phyloP scores from a whole-genome alignment of 306 rosid genomes.

The Castanospermum australe region DNA sequence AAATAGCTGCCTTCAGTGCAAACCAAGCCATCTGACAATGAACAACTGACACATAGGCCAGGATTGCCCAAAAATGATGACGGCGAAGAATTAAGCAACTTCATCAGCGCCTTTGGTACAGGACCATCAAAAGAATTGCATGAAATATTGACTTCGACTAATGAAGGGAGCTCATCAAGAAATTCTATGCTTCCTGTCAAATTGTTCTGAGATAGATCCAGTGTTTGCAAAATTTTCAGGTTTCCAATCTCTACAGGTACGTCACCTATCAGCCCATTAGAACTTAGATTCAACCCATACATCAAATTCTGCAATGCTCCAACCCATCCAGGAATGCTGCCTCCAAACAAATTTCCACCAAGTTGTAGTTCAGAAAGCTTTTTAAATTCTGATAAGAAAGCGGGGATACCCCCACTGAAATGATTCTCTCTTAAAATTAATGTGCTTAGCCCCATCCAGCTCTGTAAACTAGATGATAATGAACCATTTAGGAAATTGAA shows the following conservation, averaged over 20 bases:
- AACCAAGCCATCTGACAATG: slow-evolving; percentile 27
- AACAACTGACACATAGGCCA: slow-evolving; percentile 55
- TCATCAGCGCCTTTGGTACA: slow-evolving; percentile 56
- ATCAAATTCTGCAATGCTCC: slow-evolving; percentile 57
- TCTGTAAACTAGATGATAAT: slow-evolving; percentile 54
- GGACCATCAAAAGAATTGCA: slow-evolving; percentile 63
- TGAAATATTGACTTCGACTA: slow-evolving; percentile 58
- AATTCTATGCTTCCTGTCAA: slow-evolving; percentile 60
- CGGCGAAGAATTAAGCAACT: slow-evolving; percentile 39
- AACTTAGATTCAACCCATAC: slow-evolving; percentile 70
- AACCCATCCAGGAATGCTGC: slow-evolving; percentile 62
- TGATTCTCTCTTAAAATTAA: slow-evolving; percentile 62
- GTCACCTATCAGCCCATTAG: slow-evolving; percentile 61
- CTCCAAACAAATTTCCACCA: slow-evolving; percentile 76
- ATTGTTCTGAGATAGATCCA: slow-evolving; percentile 75
- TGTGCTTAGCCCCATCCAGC: slow-evolving; percentile 51
- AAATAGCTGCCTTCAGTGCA: slow-evolving; percentile 40
- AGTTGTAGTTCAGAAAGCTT: slow-evolving; percentile 60
- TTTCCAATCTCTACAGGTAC: slow-evolving; percentile 58
- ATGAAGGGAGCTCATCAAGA: slow-evolving; percentile 47
- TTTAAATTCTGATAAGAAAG: slow-evolving; percentile 45
- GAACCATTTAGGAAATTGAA: slow-evolving; percentile 74
- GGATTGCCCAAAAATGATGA: slow-evolving; percentile 64
- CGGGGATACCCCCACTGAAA: slow-evolving; percentile 64
- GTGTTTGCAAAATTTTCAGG: slow-evolving; percentile 29